Evolutionary conservation across 768 basidiomycete species (phyloP).

Genomic region (Pulveroboletus sp.): DNA sequence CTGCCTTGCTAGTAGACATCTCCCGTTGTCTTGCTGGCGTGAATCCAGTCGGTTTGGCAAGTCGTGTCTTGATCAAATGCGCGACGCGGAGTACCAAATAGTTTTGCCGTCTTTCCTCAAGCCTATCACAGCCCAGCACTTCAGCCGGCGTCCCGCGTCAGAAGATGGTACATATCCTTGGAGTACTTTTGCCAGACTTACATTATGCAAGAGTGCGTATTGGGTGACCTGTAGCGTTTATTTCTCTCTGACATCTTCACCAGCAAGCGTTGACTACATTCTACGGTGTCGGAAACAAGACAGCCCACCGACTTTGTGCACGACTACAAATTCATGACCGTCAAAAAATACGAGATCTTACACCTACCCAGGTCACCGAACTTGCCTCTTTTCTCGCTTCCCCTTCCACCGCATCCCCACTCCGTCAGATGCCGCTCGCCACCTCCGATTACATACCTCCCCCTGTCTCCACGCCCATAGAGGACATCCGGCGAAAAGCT

Average conservation of each 20-base stretch:
- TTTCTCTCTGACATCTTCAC: not conserved
- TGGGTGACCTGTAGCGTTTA: not conserved
- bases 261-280: conserved; percentile 89
- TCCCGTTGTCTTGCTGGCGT: conserved; percentile 15
- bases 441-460: conserved; percentile 46
- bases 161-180: conserved; percentile 81
- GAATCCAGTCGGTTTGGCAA: conserved; percentile 1
- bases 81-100: conserved; percentile 25
- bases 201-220: conserved; percentile 66
- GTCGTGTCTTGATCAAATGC: not conserved
- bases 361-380: conserved; percentile 82
- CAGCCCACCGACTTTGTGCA: conserved; percentile 79
- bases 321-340: conserved; percentile 88
- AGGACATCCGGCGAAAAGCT: conserved; percentile 23
- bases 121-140: not conserved
- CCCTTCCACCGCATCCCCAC: conserved; percentile 66
- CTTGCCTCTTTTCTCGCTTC: conserved; percentile 94
- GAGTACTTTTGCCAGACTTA: conserved; percentile 73
- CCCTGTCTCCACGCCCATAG: conserved; percentile 34
- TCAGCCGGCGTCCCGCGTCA: not conserved
- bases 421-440: conserved; percentile 66
- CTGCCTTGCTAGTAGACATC: conserved; percentile 75
- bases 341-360: conserved; percentile 74
- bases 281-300: conserved; percentile 79
- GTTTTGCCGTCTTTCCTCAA: not conserved